Evolutionary conservation across 164 flowering plant species (phyloP), one percentile per base, ranked within the genome.

Genomic region (Umbellularia californica): DNA sequence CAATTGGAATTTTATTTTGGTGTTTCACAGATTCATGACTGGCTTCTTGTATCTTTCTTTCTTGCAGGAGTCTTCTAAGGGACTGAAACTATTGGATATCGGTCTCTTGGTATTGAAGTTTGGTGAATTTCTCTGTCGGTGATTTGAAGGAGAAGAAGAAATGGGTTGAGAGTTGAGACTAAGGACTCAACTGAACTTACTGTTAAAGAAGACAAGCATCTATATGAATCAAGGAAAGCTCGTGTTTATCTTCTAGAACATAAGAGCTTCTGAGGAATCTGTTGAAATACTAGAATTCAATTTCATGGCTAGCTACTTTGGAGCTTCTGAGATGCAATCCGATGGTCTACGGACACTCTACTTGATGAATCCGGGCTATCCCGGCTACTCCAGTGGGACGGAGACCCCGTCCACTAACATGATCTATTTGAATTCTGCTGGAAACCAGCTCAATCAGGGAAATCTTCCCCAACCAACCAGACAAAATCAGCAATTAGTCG

Each of bases 301-400:
- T 50, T 58, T 67, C 84, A 90, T 93, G 96, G 97, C 96, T 78
- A 87, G 92, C 27, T 93, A 88, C 87, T 93, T 83, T 71, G 96
- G 96, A 41, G 82, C 78, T 73, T 82, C 99, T 4, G 97, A 92
- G 77, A 89, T 92, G 73, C 95, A 87, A 75, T 86, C 85, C 47
- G 94, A 93, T 52, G 91, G 94, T 0, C 77, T 92, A 1, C 99
- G 94, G 74, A 96, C 97, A 2, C 91, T 96, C 23, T 85, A 89
- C 62, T 87, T 96, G 71, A 96, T 94, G 99, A 96, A 94, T 78
- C 98, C 97, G 11, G 84, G 85, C 27, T 90, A 87, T 73, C 86
- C 85, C 19, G 90, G 89, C 27, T 91, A 82, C 84, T 76, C 94
- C 69, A n/a, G n/a, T 55, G 92, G 90, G 83, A 68, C 83, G 23